Evolutionary conservation across 148 eudicot genomes (phyloP).

Genomic region (Camellia granthamiana): DNA sequence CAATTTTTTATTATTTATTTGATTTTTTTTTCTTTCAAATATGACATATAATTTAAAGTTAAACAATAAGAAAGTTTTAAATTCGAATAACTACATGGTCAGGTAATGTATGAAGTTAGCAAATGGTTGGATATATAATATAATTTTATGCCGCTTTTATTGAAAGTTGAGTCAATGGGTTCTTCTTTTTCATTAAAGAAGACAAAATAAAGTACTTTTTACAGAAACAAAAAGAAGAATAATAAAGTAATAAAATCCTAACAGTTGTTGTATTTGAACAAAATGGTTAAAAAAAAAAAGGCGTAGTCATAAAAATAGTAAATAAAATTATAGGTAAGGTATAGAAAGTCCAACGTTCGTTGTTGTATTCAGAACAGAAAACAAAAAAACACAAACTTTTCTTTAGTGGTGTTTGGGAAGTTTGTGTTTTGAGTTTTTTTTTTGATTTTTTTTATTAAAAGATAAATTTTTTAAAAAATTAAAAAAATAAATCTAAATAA

Average conservation of each 20-base stretch:
- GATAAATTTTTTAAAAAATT: too few species aligned
- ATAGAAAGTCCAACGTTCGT: neutral
- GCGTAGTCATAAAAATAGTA: neutral
- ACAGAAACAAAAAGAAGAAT: neutral
- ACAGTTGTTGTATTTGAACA: neutral
- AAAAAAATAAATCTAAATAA: too few species aligned
- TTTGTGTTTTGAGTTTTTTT: too few species aligned
- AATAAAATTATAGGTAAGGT: neutral
- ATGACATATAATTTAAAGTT: too few species aligned
- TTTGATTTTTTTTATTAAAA: too few species aligned
- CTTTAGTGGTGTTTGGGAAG: too few species aligned
- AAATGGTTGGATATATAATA: too few species aligned
- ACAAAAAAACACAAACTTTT: neutral
- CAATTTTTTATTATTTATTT: too few species aligned
- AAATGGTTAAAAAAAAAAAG: neutral
- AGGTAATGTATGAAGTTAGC: too few species aligned
- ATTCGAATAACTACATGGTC: too few species aligned
- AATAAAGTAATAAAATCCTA: neutral
- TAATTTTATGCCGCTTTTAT: neutral
- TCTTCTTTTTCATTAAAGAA: neutral
- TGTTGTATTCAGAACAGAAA: neutral
- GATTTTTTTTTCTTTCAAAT: too few species aligned
- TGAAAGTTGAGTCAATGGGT: neutral
- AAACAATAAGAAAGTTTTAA: too few species aligned
- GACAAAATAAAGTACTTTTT: neutral